A percentile compares a stretch with the other conserved stretches of the same genome.
phyloP scores from a whole-genome alignment of 2,329 filamentous ascomycete genomes.

The Botryotinia calthae region DNA sequence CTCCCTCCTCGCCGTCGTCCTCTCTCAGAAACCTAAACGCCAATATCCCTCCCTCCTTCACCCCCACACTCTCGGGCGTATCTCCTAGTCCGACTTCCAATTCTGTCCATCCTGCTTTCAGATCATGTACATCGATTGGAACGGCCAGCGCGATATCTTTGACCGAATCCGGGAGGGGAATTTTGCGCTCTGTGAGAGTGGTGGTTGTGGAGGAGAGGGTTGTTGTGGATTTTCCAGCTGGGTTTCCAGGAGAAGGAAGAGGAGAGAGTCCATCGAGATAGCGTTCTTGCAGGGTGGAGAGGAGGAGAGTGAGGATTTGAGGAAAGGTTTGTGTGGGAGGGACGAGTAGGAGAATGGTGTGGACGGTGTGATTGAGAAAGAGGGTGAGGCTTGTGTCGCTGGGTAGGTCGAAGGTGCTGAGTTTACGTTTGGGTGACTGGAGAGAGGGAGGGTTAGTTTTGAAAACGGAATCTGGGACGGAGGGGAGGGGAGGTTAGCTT shows the following conservation, averaged over 20 bases:
- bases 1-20: slow-evolving; percentile 32
- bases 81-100: slow-evolving; percentile 41
- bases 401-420: not conserved
- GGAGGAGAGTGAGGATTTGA: slow-evolving; percentile 56
- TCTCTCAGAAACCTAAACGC: slow-evolving; percentile 41
- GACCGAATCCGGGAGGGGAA: slow-evolving; percentile 36
- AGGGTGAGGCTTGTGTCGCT: slow-evolving; percentile 55
- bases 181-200: slow-evolving; percentile 30
- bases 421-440: slow-evolving; percentile 3
- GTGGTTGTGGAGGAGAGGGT: slow-evolving; percentile 30
- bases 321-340: slow-evolving; percentile 56
- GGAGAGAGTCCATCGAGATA: slow-evolving; percentile 51
- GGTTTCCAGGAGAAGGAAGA: slow-evolving; percentile 17
- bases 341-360: slow-evolving; percentile 68
- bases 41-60: slow-evolving; percentile 42
- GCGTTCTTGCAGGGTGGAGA: slow-evolving; percentile 55
- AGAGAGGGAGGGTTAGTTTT: not conserved
- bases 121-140: slow-evolving; percentile 47
- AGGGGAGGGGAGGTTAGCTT: not conserved
- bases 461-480: not conserved
- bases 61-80: slow-evolving; percentile 39
- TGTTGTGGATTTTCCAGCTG: slow-evolving; percentile 29
- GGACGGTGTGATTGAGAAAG: slow-evolving; percentile 69
- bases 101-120: slow-evolving; percentile 48
- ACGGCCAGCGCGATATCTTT: slow-evolving; percentile 48